Percentiles rank a stretch among this genome's conserved stretches.
Evolutionary conservation across 78 protist genomes (phyloP).

Genomic region (Bigelowiella natans): DNA sequence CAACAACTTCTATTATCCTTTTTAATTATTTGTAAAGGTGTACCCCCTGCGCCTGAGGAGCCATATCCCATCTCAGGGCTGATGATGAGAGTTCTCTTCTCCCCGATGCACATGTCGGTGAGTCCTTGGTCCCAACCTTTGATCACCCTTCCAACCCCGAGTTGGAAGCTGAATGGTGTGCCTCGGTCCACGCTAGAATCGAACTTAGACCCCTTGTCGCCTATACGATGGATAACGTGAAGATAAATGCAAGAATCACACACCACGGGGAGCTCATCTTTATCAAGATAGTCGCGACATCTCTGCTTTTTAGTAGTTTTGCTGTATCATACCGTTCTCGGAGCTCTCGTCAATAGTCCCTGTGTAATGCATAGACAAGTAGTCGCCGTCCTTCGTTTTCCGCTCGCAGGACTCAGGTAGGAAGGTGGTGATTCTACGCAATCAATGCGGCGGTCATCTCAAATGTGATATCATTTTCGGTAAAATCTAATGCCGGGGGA

Average conservation of each 20-base stretch:
- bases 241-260: no score
- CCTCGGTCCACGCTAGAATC: slow-evolving; percentile 11
- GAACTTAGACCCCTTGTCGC: slow-evolving; percentile 7
- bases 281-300: no score
- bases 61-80: not conserved
- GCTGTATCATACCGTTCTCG: not conserved
- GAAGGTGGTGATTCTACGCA: not conserved
- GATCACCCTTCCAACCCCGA: slow-evolving; percentile 36
- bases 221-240: no score
- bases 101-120: slow-evolving; percentile 33
- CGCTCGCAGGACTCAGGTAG: not conserved
- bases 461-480: no score
- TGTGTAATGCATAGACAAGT: slow-evolving; percentile 23
- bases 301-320: no score
- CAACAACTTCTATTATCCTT: no score
- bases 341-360: slow-evolving; percentile 4
- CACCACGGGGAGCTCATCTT: no score
- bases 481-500: no score
- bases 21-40: no score
- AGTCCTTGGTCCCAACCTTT: slow-evolving; percentile 34
- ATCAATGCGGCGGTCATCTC: no score
- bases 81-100: slow-evolving; percentile 22
- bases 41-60: not conserved
- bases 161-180: slow-evolving; percentile 3
- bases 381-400: not conserved